Conservation (phyloP, 2,329 filamentous ascomycete genomes). For the Botryotinia globosa region DNA sequence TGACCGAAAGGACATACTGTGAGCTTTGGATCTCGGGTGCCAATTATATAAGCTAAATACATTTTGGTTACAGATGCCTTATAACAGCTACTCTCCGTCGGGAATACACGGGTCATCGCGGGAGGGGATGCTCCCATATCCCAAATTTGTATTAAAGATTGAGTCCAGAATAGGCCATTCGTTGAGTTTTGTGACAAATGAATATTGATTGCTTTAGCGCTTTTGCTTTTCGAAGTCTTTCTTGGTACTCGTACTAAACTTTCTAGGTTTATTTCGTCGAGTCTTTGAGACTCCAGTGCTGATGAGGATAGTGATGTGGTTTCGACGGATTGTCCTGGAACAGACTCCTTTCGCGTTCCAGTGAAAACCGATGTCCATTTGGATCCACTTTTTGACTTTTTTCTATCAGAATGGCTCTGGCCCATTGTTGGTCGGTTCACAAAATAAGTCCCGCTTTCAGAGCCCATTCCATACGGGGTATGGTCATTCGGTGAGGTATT, state of each 20-base stretch:
- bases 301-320: constrained; percentile 42
- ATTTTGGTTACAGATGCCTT: constrained; percentile 41
- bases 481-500: constrained; percentile 21
- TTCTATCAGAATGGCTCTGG: constrained; percentile 10
- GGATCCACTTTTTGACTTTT: constrained; percentile 31
- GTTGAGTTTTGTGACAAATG: constrained; percentile 42
- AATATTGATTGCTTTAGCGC: constrained; percentile 39
- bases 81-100: constrained; percentile 42
- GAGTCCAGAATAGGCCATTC: constrained; percentile 43
- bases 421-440: constrained; percentile 23
- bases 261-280: constrained; percentile 42
- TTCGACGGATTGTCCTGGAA: constrained; percentile 36
- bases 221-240: constrained; percentile 38
- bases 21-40: constrained; percentile 43
- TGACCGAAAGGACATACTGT: constrained; percentile 37
- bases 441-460: constrained; percentile 23
- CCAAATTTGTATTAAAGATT: constrained; percentile 42
- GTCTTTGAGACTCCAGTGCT: constrained; percentile 38
- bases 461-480: neutral
- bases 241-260: constrained; percentile 33
- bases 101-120: constrained; percentile 37
- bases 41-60: constrained; percentile 43
- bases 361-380: constrained; percentile 38
- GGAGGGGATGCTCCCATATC: constrained; percentile 42
- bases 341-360: constrained; percentile 34